Percentiles rank a stretch among this genome's conserved stretches.
These are phyloP conservation scores for Albugo candida DNA, from an alignment of 352 stramenopile genomes.

Conservation along the genomic window DNA sequence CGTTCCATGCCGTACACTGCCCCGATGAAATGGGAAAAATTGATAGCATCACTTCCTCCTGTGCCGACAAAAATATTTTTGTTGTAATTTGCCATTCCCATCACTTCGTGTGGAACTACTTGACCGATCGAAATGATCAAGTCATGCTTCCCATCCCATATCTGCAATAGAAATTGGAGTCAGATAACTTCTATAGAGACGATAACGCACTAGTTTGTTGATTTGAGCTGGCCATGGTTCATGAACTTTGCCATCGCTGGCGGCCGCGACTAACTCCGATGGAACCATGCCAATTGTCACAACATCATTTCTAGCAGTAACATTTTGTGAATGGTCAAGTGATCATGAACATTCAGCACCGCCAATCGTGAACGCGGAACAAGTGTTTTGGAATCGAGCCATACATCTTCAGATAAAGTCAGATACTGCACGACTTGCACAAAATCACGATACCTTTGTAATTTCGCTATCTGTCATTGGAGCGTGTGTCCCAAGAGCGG, in stretches of 20 bases:
- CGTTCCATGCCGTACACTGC: slow-evolving; percentile 96
- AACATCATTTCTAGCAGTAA: slow-evolving; percentile 78
- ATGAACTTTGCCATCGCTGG: slow-evolving; percentile 90
- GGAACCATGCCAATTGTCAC: slow-evolving; percentile 91
- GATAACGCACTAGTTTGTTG: slow-evolving; percentile 80
- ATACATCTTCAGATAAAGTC: slow-evolving; percentile 76
- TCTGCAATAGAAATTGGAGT: slow-evolving; percentile 12
- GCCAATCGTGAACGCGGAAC: slow-evolving; percentile 92
- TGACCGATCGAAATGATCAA: slow-evolving; percentile 92
- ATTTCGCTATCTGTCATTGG: slow-evolving; percentile 92
- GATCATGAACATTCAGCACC: slow-evolving; percentile 14
- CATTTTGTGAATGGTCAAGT: background rate
- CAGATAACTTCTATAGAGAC: background rate
- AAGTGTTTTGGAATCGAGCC: slow-evolving; percentile 69
- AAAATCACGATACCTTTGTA: slow-evolving; percentile 18
- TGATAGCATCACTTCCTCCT: slow-evolving; percentile 87
- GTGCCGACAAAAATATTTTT: slow-evolving; percentile 97
- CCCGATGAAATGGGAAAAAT: slow-evolving; percentile 96
- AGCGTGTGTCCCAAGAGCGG: slow-evolving; percentile 88
- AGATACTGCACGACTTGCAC: background rate
- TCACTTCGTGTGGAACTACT: slow-evolving; percentile 94
- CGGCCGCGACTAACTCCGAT: slow-evolving; percentile 77
- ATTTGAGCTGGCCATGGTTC: slow-evolving; percentile 91
- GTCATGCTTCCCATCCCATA: slow-evolving; percentile 84
- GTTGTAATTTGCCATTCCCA: slow-evolving; percentile 98